Evolutionary conservation across 163 green algal genomes (phyloP), one percentile per base, ranked within the genome.

Genomic region (Chlamydomonas reinhardtii): DNA sequence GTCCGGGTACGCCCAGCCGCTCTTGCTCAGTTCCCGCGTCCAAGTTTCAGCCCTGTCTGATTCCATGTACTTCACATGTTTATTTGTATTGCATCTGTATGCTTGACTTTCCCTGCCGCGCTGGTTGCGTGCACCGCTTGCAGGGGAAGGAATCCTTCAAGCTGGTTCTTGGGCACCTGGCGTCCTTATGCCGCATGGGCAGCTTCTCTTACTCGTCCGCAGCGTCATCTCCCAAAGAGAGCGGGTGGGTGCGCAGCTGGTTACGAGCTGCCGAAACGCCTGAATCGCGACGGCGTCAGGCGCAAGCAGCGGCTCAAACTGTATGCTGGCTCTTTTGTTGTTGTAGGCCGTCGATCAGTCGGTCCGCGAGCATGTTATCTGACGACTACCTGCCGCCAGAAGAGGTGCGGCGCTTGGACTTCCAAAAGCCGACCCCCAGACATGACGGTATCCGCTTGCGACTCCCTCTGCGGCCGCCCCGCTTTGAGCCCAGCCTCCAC

Each of bases 361-460:
- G 74, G 25, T 81, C 74, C 6, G 17, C 48, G 2, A 81, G 74
- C 56, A 81, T 81, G 24, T 32, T 81, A 4, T 81, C 74, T 31
- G 74, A 81, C 0, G 74, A 81, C 48, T 81, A 68, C 56, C n/a
- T 81, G 74, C 74, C 74, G 6, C 74, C 74, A 16, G 74, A 81
- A 32, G 74, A 81, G 74, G 74, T 81, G 16, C 19, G 20, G 32
- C 16, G 25, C 27, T 69, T n/a, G 62, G 62, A 32, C 5, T 24
- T 69, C 11, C 35, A 20, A 27, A 76, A 5, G 34, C 71, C 39
- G 25, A 48, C 5, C 39, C 8, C 39, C 39, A 48, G 39, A 48
- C 39, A 8, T 5, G 39, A 5, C 39, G 39, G n/a, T n/a, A n/a
- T n/a, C n/a, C n/a, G n/a, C n/a, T n/a, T n/a, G n/a, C n/a, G n/a